Evolutionary conservation across 345 rosid species (phyloP).

Genomic region (Isatis tinctoria): DNA sequence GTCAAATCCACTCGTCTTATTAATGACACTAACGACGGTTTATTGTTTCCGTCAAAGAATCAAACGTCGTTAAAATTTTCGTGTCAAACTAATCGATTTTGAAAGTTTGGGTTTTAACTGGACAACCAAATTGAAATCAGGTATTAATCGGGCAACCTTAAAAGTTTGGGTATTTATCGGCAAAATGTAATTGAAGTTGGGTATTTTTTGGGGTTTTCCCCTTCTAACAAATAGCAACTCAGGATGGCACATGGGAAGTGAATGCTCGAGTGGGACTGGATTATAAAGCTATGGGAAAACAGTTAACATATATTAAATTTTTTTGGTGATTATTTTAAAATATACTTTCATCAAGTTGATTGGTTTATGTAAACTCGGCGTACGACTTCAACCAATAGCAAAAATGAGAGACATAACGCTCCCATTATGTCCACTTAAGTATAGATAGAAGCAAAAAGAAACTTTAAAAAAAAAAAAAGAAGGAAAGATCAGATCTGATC

Average conservation of each 20-base stretch:
- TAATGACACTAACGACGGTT: too few species aligned
- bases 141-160: too few species aligned
- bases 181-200: too few species aligned
- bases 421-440: conserved; percentile 23
- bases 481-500: conserved; percentile 14
- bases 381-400: conserved; percentile 15
- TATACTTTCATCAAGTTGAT: conserved; percentile 14
- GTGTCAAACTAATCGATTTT: too few species aligned
- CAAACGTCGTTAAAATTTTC: too few species aligned
- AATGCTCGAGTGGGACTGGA: conserved; percentile 24
- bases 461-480: neutral
- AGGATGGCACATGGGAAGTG: conserved; percentile 30
- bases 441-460: neutral
- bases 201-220: too few species aligned
- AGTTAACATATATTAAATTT: neutral
- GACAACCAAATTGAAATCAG: too few species aligned
- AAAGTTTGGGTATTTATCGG: too few species aligned
- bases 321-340: neutral
- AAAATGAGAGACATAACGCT: conserved; percentile 10
- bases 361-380: conserved; percentile 15
- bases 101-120: too few species aligned
- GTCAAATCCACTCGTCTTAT: too few species aligned
- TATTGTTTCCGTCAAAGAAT: too few species aligned
- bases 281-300: neutral
- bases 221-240: conserved; percentile 6